phyloP scores from a whole-genome alignment of 1,139 yeast genomes.

The Debaryomycetaceae sp. region DNA sequence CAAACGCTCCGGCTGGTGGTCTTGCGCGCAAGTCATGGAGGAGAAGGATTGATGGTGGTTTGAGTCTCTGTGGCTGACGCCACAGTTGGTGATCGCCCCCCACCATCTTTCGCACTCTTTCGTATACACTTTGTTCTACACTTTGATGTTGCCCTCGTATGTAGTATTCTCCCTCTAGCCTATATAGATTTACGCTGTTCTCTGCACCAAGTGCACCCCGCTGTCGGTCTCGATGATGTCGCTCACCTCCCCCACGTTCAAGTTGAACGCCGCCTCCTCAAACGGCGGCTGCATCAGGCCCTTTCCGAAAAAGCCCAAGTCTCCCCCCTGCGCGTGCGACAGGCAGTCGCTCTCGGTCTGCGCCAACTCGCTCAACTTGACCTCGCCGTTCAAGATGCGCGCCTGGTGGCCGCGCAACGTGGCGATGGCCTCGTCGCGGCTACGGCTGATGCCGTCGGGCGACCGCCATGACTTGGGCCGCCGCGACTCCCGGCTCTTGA shows the following conservation, averaged over 20 bases:
- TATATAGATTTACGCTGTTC: conserved; percentile 53
- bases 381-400: conserved; percentile 65
- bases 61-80: not conserved
- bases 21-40: no score
- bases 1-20: no score
- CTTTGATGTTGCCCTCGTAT: not conserved
- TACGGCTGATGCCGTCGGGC: conserved; percentile 62
- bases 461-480: conserved; percentile 92
- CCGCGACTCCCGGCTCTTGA: conserved; percentile 79
- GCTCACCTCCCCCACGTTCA: conserved; percentile 81
- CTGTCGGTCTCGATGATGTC: conserved; percentile 84
- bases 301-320: conserved; percentile 79
- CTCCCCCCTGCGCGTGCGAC: conserved; percentile 85
- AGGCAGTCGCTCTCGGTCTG: conserved; percentile 83
- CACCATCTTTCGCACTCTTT: not conserved
- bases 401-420: conserved; percentile 56
- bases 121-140: not conserved
- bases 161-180: not conserved
- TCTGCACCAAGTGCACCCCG: conserved; percentile 83
- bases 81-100: no score
- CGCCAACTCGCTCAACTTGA: conserved; percentile 69
- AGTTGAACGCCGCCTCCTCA: conserved; percentile 79
- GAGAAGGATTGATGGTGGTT: no score
- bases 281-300: conserved; percentile 96
- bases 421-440: conserved; percentile 80